Percentiles rank a stretch among this genome's conserved stretches.
Conservation (phyloP, 805 yeast genomes). For the Candida caryicola region DNA sequence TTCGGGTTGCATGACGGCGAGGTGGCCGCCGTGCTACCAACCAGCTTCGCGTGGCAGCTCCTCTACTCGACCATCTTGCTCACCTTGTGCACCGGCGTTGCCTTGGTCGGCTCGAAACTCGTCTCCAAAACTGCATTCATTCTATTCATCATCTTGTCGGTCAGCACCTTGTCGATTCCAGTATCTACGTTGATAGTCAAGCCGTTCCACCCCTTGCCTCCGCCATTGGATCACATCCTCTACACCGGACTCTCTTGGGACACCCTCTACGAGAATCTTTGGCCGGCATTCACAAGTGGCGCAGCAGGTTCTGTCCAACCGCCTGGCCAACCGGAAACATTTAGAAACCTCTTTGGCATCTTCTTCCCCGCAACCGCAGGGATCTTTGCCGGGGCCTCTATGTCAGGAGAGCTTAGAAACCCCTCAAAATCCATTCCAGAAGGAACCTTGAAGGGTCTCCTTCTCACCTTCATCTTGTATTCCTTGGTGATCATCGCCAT, state of each 20-base stretch:
- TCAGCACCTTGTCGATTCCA: slow-evolving; percentile 81
- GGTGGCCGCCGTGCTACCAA: slow-evolving; percentile 58
- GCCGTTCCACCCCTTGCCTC: slow-evolving; percentile 53
- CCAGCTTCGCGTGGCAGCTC: slow-evolving; percentile 66
- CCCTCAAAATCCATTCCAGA: slow-evolving; percentile 90
- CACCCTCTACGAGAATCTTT: slow-evolving; percentile 62
- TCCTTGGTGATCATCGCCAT: slow-evolving; percentile 76
- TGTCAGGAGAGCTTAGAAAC: slow-evolving; percentile 88
- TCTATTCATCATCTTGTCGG: slow-evolving; percentile 60
- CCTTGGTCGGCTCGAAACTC: slow-evolving; percentile 74
- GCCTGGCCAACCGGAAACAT: slow-evolving; percentile 56
- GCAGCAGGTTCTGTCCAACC: slow-evolving; percentile 85
- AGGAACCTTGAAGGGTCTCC: slow-evolving; percentile 87
- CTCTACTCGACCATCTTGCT: slow-evolving; percentile 69
- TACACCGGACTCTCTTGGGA: slow-evolving; percentile 76
- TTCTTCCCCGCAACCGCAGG: slow-evolving; percentile 99
- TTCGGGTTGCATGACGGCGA: slow-evolving; percentile 65
- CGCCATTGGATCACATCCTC: slow-evolving; percentile 41
- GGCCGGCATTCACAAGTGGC: slow-evolving; percentile 79
- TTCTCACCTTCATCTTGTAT: slow-evolving; percentile 74
- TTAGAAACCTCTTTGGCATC: slow-evolving; percentile 85
- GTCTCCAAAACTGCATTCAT: slow-evolving; percentile 82
- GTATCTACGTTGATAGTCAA: slow-evolving; percentile 63
- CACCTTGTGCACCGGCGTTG: slow-evolving; percentile 68
- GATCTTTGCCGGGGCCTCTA: slow-evolving; percentile 96